Conservation (phyloP, 768 basidiomycete genomes). For the Termitomyces sp. region DNA sequence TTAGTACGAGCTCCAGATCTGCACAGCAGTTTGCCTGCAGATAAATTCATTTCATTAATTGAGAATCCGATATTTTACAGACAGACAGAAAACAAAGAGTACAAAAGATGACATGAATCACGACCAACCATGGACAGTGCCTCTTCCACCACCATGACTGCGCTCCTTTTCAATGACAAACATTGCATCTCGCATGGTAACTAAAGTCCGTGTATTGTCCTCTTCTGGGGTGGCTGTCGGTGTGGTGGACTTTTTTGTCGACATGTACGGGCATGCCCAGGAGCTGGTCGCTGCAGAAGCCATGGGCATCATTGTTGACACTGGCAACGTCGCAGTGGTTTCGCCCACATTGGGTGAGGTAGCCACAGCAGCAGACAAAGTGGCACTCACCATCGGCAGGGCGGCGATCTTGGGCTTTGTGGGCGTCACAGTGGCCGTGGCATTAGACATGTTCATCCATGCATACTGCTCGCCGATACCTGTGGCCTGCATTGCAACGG, state of each 20-base stretch:
- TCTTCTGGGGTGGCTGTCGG: constrained; percentile 31
- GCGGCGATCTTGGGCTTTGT: constrained; percentile 24
- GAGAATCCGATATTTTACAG: too few species aligned
- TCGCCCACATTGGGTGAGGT: constrained; percentile 9
- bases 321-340: background rate
- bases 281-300: constrained; percentile 25
- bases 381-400: background rate
- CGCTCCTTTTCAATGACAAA: constrained; percentile 82
- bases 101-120: background rate
- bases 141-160: constrained; percentile 78
- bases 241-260: constrained; percentile 41
- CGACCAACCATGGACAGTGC: constrained; percentile 67
- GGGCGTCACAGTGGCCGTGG: constrained; percentile 33
- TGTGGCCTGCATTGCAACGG: constrained; percentile 82
- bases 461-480: constrained; percentile 78
- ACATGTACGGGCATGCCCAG: constrained; percentile 63
- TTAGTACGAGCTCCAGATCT: too few species aligned
- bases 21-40: too few species aligned
- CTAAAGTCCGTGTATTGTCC: constrained; percentile 50
- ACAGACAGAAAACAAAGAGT: too few species aligned
- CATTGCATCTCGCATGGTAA: constrained; percentile 78
- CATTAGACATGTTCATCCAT: constrained; percentile 77
- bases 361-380: constrained; percentile 12
- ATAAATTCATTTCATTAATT: too few species aligned
- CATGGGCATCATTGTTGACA: constrained; percentile 21